Evolutionary conservation across 345 rosid genomes (phyloP).

Genomic region (Salix arbutifolia): DNA sequence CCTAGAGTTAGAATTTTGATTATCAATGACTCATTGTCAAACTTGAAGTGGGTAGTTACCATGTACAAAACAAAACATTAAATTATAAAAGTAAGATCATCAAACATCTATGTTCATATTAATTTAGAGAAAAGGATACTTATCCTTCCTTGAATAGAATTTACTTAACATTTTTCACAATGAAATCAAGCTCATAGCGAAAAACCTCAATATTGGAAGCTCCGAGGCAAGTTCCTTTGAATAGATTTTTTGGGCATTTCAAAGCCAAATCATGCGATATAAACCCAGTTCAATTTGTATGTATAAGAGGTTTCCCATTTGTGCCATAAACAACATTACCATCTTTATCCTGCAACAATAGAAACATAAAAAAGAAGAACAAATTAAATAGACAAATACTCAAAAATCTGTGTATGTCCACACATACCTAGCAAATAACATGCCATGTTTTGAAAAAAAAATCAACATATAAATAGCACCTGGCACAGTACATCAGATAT

Average conservation of each 20-base stretch:
- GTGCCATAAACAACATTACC: slow-evolving; percentile 32
- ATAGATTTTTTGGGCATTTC: slow-evolving; percentile 45
- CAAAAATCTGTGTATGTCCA: neutral
- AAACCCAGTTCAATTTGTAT: slow-evolving; percentile 81
- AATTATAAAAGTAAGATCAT: neutral
- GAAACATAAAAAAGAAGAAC: neutral
- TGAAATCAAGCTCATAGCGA: neutral
- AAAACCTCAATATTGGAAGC: slow-evolving; percentile 39
- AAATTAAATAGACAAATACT: neutral
- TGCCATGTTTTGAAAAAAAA: neutral
- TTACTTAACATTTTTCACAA: no score
- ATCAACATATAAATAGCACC: slow-evolving; percentile 31
- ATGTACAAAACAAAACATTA: neutral
- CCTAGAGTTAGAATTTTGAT: neutral
- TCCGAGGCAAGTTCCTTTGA: slow-evolving; percentile 22
- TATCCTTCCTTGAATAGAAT: no score
- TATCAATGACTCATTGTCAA: neutral
- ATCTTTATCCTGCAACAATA: slow-evolving; percentile 44
- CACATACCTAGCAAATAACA: neutral
- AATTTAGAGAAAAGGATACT: no score
- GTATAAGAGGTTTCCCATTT: slow-evolving; percentile 42
- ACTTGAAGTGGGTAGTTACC: neutral
- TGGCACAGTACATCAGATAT: slow-evolving; percentile 49
- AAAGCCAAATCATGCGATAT: slow-evolving; percentile 75
- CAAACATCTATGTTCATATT: neutral